Base-by-base conservation (phyloP, 1,284 basidiomycete genomes). In the Cryptococcus sp. region DNA sequence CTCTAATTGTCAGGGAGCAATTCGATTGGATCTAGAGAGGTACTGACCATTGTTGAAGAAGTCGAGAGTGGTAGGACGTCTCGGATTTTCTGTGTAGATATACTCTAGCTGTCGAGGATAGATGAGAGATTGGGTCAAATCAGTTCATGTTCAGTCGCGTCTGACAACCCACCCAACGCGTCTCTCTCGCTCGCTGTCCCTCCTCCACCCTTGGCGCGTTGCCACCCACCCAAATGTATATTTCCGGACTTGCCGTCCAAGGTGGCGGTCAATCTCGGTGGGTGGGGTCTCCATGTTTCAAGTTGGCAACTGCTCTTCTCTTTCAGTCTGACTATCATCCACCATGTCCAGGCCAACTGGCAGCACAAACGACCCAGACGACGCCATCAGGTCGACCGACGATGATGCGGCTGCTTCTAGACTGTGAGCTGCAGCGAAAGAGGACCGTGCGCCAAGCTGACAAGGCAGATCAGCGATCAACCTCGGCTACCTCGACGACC, bases 401-500 rank as follows among this genome's bases (percentile, higher is more conserved):
- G 74, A 76, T 32, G 86, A 88, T 63, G 86, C 87, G 0, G 79
- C 84, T 0, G 72, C 82, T 2, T 84, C 91, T 9, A 79, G 92
- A 16, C 75, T 89, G 44, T 95, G 28, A 10, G 23, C 11, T n/a
- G n/a, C n/a, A 12, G n/a, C 5, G 40, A 9, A 9, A 5, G 38
- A 21, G 10, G 10, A 24, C 23, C 38, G 6, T 24, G 38, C 38
- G 12, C n/a, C n/a, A n/a, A n/a, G n/a, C n/a, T 5, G 23, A 7
- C 31, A 31, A 28, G 34, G 22, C 51, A 73, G 72, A 18, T 74
- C 87, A 11, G 88, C 90, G 5, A 81, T 83, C 9, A 78, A 80
- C 43, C 83, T 84, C 54, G 78, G 80, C 14, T 94, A 94, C 66
- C 73, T 94, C 7, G 51, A 73, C 6, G 90, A 94, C 70, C 80